phyloP scores from a whole-genome alignment of 352 stramenopile species.

The Thalassiosira sp. region DNA sequence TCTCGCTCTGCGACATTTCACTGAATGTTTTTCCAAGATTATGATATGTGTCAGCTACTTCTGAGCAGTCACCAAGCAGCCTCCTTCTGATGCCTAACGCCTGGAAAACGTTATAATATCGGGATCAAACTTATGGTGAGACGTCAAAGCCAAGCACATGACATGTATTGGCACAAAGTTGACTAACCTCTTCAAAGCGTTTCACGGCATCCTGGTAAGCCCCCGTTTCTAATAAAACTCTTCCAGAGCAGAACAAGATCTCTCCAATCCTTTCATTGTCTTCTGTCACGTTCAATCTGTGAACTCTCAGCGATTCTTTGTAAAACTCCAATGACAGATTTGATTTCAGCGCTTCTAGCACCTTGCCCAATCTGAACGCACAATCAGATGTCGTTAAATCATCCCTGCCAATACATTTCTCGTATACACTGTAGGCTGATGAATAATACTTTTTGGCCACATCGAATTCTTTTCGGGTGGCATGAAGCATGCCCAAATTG shows the following conservation, averaged over 20 bases:
- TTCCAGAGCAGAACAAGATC: conserved; percentile 48
- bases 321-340: conserved; percentile 56
- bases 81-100: conserved; percentile 47
- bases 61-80: conserved; percentile 37
- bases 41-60: conserved; percentile 57
- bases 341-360: conserved; percentile 46
- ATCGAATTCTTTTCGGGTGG: conserved; percentile 34
- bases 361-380: conserved; percentile 49
- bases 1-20: conserved; percentile 51
- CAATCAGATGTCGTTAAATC: conserved; percentile 51
- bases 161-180: neutral
- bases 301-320: conserved; percentile 54
- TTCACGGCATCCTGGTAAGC: conserved; percentile 34
- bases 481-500: conserved; percentile 54
- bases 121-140: neutral
- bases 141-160: neutral
- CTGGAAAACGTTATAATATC: conserved; percentile 14
- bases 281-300: conserved; percentile 37
- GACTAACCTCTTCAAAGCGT: conserved; percentile 52
- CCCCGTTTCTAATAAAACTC: conserved; percentile 26
- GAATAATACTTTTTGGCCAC: conserved; percentile 54
- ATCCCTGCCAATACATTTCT: conserved; percentile 50
- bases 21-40: conserved; percentile 49
- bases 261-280: conserved; percentile 48
- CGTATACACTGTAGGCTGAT: conserved; percentile 58